Conservation (phyloP, 2,329 filamentous ascomycete species). For the Penicillium sp. region DNA sequence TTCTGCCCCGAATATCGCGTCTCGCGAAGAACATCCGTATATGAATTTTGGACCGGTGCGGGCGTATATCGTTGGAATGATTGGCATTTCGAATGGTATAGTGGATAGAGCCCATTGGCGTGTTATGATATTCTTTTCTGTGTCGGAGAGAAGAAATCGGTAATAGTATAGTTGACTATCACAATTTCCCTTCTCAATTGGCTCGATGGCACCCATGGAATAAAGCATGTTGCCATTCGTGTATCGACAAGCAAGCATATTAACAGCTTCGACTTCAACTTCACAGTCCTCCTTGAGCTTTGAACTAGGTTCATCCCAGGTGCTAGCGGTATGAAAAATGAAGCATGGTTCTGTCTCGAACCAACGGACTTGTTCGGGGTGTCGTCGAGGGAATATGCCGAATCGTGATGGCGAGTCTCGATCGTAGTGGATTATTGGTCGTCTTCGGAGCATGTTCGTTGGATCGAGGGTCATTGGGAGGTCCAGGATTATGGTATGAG, state of each 20-base stretch:
- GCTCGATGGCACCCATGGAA: constrained; percentile 65
- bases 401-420: constrained; percentile 64
- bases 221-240: constrained; percentile 71
- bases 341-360: constrained; percentile 71
- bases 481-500: constrained; percentile 71
- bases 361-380: constrained; percentile 66
- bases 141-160: not conserved
- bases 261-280: constrained; percentile 55
- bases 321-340: constrained; percentile 75
- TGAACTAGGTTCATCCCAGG: constrained; percentile 61
- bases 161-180: constrained; percentile 59
- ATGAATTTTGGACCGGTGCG: not conserved
- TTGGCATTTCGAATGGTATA: constrained; percentile 4
- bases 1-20: constrained; percentile 18
- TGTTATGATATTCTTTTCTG: not conserved
- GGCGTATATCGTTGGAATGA: not conserved
- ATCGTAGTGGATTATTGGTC: constrained; percentile 43
- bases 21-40: constrained; percentile 68
- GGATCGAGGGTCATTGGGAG: constrained; percentile 71
- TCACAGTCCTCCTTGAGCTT: constrained; percentile 13
- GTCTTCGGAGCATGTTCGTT: constrained; percentile 43
- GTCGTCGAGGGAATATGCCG: constrained; percentile 69
- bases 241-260: constrained; percentile 70
- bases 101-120: constrained; percentile 1
- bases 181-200: constrained; percentile 54